phyloP scores from a whole-genome alignment of 176 grass and related monocot genomes.

The Pontederia paniculata region DNA sequence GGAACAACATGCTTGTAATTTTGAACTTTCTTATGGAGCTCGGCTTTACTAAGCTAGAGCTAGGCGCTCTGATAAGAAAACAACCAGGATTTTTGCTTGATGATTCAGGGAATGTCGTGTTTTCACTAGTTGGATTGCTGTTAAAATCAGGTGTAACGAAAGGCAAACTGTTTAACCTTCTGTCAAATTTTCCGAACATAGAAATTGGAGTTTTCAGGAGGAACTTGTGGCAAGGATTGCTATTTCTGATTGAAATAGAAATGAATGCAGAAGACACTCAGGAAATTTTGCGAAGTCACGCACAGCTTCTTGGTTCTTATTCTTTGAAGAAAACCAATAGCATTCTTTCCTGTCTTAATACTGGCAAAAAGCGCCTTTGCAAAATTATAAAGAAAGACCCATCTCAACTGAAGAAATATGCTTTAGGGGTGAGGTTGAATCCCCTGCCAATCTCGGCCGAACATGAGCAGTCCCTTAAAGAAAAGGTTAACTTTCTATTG shows the following conservation, averaged over 20 bases:
- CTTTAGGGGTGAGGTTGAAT: constrained; percentile 12
- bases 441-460: constrained; percentile 1
- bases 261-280: constrained; percentile 21
- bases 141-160: constrained; percentile 40
- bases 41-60: constrained; percentile 22
- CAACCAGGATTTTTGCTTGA: constrained; percentile 45
- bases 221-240: constrained; percentile 27
- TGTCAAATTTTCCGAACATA: constrained; percentile 29
- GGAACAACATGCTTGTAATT: constrained; percentile 37
- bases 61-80: constrained; percentile 37
- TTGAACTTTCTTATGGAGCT: constrained; percentile 35
- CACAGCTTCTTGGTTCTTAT: constrained; percentile 40
- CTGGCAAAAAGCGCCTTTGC: constrained; percentile 26
- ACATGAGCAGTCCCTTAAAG: constrained; percentile 29
- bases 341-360: constrained; percentile 22
- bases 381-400: constrained; percentile 47
- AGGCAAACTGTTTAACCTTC: constrained; percentile 26
- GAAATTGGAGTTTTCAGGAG: constrained; percentile 31
- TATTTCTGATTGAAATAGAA: constrained; percentile 25
- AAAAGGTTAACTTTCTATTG: constrained; percentile 41
- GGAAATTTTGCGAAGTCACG: constrained; percentile 19
- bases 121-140: constrained; percentile 35
- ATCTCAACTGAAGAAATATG: constrained; percentile 29
- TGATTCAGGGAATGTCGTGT: constrained; percentile 46
- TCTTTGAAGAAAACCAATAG: constrained; percentile 23